Evolutionary conservation across 192 early-diverging fungal genomes (phyloP).

Genomic region (Entomortierella chlamydospora): DNA sequence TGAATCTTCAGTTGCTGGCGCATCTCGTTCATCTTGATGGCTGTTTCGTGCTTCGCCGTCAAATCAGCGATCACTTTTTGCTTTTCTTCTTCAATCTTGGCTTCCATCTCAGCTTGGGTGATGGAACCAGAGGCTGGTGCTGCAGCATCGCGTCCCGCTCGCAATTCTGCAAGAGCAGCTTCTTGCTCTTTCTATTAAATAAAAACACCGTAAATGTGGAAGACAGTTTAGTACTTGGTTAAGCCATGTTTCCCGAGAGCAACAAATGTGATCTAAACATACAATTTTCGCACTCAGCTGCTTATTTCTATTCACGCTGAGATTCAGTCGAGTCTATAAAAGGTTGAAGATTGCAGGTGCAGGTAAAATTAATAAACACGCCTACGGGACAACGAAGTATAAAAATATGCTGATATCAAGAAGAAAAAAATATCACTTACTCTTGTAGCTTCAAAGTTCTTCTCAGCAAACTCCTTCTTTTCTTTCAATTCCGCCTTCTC

Average conservation of each 20-base stretch:
- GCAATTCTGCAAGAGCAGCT: slow-evolving; percentile 21
- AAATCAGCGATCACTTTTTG: slow-evolving; percentile 56
- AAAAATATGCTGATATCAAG: too few species aligned
- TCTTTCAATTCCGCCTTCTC: slow-evolving; percentile 23
- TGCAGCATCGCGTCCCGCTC: slow-evolving; percentile 29
- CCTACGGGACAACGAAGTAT: too few species aligned
- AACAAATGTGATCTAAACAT: neutral
- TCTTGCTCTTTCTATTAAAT: slow-evolving; percentile 35
- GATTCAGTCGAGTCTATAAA: neutral
- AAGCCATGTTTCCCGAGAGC: neutral
- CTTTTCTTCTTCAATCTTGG: slow-evolving; percentile 54
- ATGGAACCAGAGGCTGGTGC: slow-evolving; percentile 32
- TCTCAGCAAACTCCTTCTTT: slow-evolving; percentile 16
- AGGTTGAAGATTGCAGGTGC: too few species aligned
- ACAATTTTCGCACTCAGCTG: neutral
- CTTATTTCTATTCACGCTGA: slow-evolving; percentile 14
- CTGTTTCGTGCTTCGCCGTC: slow-evolving; percentile 54
- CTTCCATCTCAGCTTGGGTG: slow-evolving; percentile 13
- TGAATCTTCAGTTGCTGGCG: slow-evolving; percentile 60
- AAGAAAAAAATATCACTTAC: too few species aligned
- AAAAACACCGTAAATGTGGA: too few species aligned
- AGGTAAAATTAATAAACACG: too few species aligned
- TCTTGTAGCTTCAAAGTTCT: slow-evolving; percentile 29
- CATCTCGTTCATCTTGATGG: slow-evolving; percentile 56
- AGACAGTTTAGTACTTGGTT: too few species aligned